Conservation (phyloP, 2,329 filamentous ascomycete species). For the Falciphora oryzae region DNA sequence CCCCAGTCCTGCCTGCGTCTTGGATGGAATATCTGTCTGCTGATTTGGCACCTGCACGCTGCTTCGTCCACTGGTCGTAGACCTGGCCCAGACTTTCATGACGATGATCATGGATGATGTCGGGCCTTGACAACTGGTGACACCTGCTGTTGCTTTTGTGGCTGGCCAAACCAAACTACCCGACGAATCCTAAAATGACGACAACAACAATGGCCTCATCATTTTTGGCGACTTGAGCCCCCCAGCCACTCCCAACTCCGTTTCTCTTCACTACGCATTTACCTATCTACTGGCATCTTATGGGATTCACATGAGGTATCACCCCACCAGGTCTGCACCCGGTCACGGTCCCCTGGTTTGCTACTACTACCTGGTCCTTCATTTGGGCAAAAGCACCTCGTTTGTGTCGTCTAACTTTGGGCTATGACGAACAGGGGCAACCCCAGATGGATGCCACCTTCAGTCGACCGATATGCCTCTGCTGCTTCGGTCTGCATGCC, state of each 20-base stretch:
- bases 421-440: not conserved
- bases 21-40: not conserved
- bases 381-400: no score
- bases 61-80: not conserved
- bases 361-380: not conserved
- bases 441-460: not conserved
- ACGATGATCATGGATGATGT: not conserved
- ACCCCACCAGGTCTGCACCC: not conserved
- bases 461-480: not conserved
- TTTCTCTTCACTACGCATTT: not conserved
- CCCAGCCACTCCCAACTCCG: not conserved
- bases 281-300: not conserved
- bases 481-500: no score
- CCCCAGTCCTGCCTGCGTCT: not conserved
- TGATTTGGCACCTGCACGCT: not conserved
- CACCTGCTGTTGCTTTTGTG: not conserved
- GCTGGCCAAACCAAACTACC: not conserved
- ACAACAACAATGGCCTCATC: not conserved
- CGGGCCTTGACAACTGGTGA: not conserved
- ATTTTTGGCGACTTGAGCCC: not conserved
- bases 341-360: not conserved
- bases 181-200: no score
- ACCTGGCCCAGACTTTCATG: not conserved
- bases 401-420: no score
- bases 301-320: not conserved